Evolutionary conservation across 805 yeast genomes (phyloP).

Genomic region (Metschnikowia sp.): DNA sequence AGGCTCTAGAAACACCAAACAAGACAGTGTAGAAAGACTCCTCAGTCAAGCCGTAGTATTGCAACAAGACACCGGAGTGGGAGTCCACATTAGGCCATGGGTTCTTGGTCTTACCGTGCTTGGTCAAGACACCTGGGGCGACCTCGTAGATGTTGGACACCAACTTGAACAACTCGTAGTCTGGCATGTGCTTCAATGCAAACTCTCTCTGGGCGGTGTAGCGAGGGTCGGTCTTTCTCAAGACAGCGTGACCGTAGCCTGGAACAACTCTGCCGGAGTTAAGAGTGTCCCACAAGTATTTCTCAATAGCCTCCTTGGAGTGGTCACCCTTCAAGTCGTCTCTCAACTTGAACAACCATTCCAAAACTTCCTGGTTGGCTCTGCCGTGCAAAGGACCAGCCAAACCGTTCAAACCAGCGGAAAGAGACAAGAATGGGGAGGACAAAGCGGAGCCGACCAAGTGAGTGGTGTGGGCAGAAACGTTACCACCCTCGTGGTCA

Average conservation of each 20-base stretch:
- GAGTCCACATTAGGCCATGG: constrained; percentile 86
- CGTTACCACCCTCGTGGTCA: constrained; percentile 85
- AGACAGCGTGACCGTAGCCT: constrained; percentile 86
- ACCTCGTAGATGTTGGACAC: constrained; percentile 63
- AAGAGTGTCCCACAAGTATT: constrained; percentile 67
- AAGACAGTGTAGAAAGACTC: constrained; percentile 74
- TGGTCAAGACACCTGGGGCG: constrained; percentile 70
- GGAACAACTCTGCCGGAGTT: constrained; percentile 78
- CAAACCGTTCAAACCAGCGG: constrained; percentile 78
- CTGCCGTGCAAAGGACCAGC: constrained; percentile 87
- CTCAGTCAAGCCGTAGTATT: constrained; percentile 76
- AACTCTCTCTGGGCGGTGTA: constrained; percentile 71
- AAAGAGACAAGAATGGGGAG: constrained; percentile 69
- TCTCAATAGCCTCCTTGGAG: constrained; percentile 53
- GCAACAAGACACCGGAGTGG: constrained; percentile 72
- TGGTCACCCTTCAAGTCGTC: constrained; percentile 60
- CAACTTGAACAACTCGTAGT: constrained; percentile 62
- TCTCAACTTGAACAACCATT: constrained; percentile 66
- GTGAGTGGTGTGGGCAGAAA: constrained; percentile 78
- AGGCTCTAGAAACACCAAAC: constrained; percentile 78
- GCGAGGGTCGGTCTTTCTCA: constrained; percentile 80
- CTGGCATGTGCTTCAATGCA: constrained; percentile 58
- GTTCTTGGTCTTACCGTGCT: constrained; percentile 83
- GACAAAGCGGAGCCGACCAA: constrained; percentile 79
- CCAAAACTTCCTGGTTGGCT: constrained; percentile 82